phyloP scores from a whole-genome alignment of 1,284 basidiomycete species.

The Sphagnurus paluster region DNA sequence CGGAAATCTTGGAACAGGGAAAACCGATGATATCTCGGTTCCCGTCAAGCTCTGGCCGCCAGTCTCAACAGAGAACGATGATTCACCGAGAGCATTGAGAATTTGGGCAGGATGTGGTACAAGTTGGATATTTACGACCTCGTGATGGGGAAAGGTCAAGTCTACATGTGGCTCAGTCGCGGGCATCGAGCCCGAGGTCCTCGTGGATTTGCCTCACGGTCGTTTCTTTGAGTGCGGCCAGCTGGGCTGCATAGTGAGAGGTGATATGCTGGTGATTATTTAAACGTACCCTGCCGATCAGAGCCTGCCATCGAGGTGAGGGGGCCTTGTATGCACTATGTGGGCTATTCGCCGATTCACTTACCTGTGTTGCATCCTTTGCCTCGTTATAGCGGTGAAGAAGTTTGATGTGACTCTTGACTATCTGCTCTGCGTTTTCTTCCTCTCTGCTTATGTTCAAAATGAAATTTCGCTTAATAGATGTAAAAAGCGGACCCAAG shows the following conservation, averaged over 20 bases:
- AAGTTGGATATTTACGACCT: slow-evolving; percentile 55
- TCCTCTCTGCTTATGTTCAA: slow-evolving; percentile 34
- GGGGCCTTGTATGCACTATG: slow-evolving; percentile 1
- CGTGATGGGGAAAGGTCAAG: background rate
- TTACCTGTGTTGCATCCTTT: slow-evolving; percentile 77
- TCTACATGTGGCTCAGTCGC: no score
- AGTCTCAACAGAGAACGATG: background rate
- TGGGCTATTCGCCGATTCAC: no score
- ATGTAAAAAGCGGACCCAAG: slow-evolving; percentile 48
- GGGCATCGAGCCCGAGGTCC: slow-evolving; percentile 35
- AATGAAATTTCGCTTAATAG: background rate
- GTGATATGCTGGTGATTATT: slow-evolving; percentile 8
- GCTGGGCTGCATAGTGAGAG: slow-evolving; percentile 37
- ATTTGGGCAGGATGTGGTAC: slow-evolving; percentile 77
- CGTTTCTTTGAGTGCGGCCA: slow-evolving; percentile 61
- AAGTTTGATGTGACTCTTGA: slow-evolving; percentile 68
- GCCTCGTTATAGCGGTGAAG: slow-evolving; percentile 78
- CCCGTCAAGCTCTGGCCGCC: slow-evolving; percentile 56
- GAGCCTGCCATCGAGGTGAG: slow-evolving; percentile 36
- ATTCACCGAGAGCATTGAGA: slow-evolving; percentile 24
- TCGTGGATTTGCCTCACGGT: slow-evolving; percentile 72
- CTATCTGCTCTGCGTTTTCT: slow-evolving; percentile 64
- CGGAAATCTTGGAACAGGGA: slow-evolving; percentile 79
- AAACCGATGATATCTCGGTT: slow-evolving; percentile 49
- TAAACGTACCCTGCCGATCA: slow-evolving; percentile 54